A percentile compares a stretch with the other conserved stretches of the same genome.
phyloP scores from a whole-genome alignment of 1,284 basidiomycete species.

The Puccinia horiana region DNA sequence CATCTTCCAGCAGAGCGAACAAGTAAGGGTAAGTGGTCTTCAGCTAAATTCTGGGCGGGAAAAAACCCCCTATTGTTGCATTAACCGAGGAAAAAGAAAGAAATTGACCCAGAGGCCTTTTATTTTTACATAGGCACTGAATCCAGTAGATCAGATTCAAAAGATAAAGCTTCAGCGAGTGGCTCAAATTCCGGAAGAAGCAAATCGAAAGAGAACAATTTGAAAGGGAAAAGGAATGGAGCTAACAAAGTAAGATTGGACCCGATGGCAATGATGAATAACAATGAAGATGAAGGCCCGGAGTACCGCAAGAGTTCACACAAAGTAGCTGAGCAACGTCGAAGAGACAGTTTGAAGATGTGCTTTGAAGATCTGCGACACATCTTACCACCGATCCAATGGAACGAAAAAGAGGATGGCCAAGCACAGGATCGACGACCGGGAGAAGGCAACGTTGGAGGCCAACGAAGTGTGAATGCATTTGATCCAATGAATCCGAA shows the following conservation, averaged over 20 bases:
- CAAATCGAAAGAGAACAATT: slow-evolving; percentile 5
- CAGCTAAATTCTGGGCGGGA: too few relatives aligned
- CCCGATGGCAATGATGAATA: slow-evolving; percentile 12
- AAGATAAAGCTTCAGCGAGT: not conserved
- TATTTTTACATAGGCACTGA: not conserved
- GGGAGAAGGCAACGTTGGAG: slow-evolving; percentile 56
- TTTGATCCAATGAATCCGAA: slow-evolving; percentile 34
- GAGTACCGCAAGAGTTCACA: slow-evolving; percentile 81
- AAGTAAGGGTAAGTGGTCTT: not conserved
- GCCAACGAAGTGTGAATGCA: slow-evolving; percentile 53
- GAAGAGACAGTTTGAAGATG: slow-evolving; percentile 89
- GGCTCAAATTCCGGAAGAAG: not conserved
- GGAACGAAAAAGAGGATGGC: slow-evolving; percentile 24
- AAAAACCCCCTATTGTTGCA: not conserved
- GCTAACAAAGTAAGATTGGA: not conserved
- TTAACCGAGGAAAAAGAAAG: too few relatives aligned
- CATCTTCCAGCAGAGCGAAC: not conserved
- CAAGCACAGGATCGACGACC: slow-evolving; percentile 53
- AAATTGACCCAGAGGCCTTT: too few relatives aligned
- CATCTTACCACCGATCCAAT: slow-evolving; percentile 76
- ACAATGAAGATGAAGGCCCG: slow-evolving; percentile 52
- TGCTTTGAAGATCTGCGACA: slow-evolving; percentile 90
- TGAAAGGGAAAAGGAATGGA: not conserved
- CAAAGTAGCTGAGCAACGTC: slow-evolving; percentile 95
- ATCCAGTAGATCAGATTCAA: not conserved